Conservation (phyloP, 495 filamentous ascomycete species). For the Penicillium paradoxum region DNA sequence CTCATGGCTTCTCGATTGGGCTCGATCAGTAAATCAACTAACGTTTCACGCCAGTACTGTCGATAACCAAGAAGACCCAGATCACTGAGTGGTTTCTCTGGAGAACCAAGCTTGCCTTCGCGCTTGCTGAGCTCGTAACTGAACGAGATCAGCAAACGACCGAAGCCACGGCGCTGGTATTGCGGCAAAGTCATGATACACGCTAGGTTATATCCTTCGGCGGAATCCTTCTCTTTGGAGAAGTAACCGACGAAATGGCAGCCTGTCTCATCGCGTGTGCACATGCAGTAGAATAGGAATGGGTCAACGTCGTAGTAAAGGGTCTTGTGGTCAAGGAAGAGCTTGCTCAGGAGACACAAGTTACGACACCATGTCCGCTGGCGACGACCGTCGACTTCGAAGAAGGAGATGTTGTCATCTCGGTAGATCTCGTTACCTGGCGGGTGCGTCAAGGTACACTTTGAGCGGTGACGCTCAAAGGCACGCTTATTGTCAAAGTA, state of each 20-base stretch:
- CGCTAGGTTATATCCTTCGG: slow-evolving; percentile 93
- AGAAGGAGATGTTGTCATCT: slow-evolving; percentile 90
- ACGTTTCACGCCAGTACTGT: slow-evolving; percentile 93
- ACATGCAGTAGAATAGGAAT: slow-evolving; percentile 99
- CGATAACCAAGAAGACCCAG: slow-evolving; percentile 86
- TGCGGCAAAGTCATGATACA: slow-evolving; percentile 96
- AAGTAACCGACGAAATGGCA: slow-evolving; percentile 96
- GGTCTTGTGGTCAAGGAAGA: slow-evolving; percentile 98
- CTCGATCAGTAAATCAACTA: slow-evolving; percentile 75
- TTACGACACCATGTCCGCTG: slow-evolving; percentile 97
- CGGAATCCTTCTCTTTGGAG: slow-evolving; percentile 95
- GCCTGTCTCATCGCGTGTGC: slow-evolving; percentile 74
- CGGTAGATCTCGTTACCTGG: slow-evolving; percentile 98
- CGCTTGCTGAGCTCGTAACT: slow-evolving; percentile 96
- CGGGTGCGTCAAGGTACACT: slow-evolving; percentile 88
- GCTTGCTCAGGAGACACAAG: slow-evolving; percentile 86
- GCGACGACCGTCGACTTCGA: slow-evolving; percentile 93
- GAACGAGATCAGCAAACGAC: slow-evolving; percentile 90
- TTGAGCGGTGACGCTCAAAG: slow-evolving; percentile 78
- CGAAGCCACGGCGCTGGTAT: slow-evolving; percentile 91
- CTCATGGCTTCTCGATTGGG: slow-evolving; percentile 57
- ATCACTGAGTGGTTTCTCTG: slow-evolving; percentile 94
- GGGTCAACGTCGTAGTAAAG: slow-evolving; percentile 99
- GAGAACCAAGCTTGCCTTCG: slow-evolving; percentile 88
- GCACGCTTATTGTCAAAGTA: slow-evolving; percentile 78